Percentiles rank a stretch among this genome's conserved stretches.
phyloP scores from a whole-genome alignment of 805 yeast species.

The Suhomyces faveliae region DNA sequence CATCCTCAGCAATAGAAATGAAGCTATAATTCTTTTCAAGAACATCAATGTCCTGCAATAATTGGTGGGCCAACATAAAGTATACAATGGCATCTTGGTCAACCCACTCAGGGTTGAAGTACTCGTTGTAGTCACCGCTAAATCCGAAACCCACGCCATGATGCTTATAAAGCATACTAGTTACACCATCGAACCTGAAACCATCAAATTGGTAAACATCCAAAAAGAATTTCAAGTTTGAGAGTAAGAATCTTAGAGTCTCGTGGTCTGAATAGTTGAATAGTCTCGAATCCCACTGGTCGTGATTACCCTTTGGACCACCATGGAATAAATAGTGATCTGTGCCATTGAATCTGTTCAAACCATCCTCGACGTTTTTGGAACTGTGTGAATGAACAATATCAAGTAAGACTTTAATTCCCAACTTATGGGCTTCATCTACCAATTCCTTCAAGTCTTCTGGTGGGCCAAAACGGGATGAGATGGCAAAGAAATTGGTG shows the following conservation, averaged over 20 bases:
- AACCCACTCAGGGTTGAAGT: slow-evolving; percentile 72
- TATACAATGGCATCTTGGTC: slow-evolving; percentile 87
- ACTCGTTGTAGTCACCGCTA: slow-evolving; percentile 90
- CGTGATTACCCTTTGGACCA: slow-evolving; percentile 86
- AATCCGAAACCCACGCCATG: slow-evolving; percentile 92
- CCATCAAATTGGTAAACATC: slow-evolving; percentile 91
- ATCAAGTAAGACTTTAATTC: slow-evolving; percentile 82
- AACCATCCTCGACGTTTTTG: slow-evolving; percentile 89
- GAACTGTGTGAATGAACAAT: slow-evolving; percentile 97
- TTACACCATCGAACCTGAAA: slow-evolving; percentile 94
- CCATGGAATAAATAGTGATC: slow-evolving; percentile 93
- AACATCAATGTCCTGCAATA: slow-evolving; percentile 55
- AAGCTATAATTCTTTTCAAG: slow-evolving; percentile 40
- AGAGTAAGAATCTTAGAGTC: slow-evolving; percentile 79
- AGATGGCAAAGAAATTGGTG: slow-evolving; percentile 85
- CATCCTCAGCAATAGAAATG: slow-evolving; percentile 92
- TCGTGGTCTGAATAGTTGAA: slow-evolving; percentile 92
- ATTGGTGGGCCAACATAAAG: slow-evolving; percentile 84
- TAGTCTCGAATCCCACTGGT: slow-evolving; percentile 93
- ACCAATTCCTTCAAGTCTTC: slow-evolving; percentile 89
- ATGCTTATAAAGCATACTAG: slow-evolving; percentile 86
- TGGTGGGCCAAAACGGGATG: slow-evolving; percentile 92
- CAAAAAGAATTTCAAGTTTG: slow-evolving; percentile 79
- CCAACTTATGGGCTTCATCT: slow-evolving; percentile 88
- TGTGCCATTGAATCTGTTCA: slow-evolving; percentile 91